Conservation (phyloP, 2,329 filamentous ascomycete species). For the Thielaviopsis punctulata region DNA sequence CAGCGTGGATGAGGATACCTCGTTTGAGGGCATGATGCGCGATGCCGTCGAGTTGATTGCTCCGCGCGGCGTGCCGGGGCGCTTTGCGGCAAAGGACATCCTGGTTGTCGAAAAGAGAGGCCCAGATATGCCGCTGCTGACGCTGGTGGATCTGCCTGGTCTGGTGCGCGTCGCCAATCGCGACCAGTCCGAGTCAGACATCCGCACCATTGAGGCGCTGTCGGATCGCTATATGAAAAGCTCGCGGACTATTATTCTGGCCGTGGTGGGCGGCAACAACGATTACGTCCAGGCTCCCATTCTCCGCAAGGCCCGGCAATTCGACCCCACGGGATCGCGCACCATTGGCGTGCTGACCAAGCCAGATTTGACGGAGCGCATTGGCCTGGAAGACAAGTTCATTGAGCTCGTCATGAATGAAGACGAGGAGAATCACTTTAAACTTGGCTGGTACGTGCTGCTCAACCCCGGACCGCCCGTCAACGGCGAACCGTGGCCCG, state of each 20-base stretch:
- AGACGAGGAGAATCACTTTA: constrained; percentile 32
- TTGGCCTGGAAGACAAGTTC: constrained; percentile 36
- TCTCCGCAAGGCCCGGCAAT: constrained; percentile 31
- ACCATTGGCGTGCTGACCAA: constrained; percentile 37
- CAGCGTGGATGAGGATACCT: constrained; percentile 25
- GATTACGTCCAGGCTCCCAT: constrained; percentile 37
- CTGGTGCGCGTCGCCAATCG: constrained; percentile 36
- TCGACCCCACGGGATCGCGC: constrained; percentile 30
- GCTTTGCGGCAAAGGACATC: constrained; percentile 34
- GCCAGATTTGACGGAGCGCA: constrained; percentile 34
- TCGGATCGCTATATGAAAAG: constrained; percentile 39
- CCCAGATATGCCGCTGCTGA: constrained; percentile 40
- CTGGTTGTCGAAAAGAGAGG: constrained; percentile 42
- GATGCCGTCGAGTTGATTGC: constrained; percentile 34
- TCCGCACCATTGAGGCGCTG: constrained; percentile 32
- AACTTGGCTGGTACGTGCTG: constrained; percentile 34
- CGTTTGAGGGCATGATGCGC: constrained; percentile 34
- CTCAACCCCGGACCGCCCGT: constrained; percentile 29
- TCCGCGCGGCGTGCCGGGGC: constrained; percentile 30
- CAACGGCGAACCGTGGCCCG: constrained; percentile 28
- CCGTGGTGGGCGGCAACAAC: constrained; percentile 37
- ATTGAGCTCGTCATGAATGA: constrained; percentile 34
- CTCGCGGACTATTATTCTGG: constrained; percentile 35
- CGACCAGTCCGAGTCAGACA: constrained; percentile 35
- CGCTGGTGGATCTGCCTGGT: constrained; percentile 44